phyloP scores from a whole-genome alignment of 208 protist genomes.

The Wallacemonas sp. region DNA sequence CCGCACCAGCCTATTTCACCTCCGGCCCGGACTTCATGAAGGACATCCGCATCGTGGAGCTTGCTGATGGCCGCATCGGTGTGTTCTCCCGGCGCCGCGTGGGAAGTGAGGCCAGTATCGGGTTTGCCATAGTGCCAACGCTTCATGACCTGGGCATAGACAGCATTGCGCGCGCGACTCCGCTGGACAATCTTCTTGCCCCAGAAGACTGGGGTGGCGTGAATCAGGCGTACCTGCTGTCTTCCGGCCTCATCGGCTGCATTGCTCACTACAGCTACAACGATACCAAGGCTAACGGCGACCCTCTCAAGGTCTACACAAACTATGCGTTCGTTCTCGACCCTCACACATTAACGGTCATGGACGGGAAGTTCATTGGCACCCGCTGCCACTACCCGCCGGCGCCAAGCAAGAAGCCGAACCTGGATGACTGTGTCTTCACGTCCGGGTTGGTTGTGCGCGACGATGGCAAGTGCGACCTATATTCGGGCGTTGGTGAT shows the following conservation, averaged over 20 bases:
- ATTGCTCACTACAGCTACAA: slow-evolving; percentile 43
- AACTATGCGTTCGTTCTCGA: slow-evolving; percentile 45
- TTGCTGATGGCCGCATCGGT: slow-evolving; percentile 18
- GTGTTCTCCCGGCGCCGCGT: slow-evolving; percentile 16
- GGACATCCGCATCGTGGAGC: slow-evolving; percentile 21
- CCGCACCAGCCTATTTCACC: slow-evolving; percentile 12
- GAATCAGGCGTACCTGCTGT: slow-evolving; percentile 45
- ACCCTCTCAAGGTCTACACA: slow-evolving; percentile 30
- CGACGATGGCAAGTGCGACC: slow-evolving; percentile 41
- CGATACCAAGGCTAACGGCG: neutral
- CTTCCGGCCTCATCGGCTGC: slow-evolving; percentile 44
- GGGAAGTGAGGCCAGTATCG: slow-evolving; percentile 7
- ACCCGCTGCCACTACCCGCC: slow-evolving; percentile 31
- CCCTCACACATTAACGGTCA: neutral
- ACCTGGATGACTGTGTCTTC: slow-evolving; percentile 43
- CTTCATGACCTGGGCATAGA: slow-evolving; percentile 7
- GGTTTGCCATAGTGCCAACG: slow-evolving; percentile 10
- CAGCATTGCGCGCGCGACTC: slow-evolving; percentile 17
- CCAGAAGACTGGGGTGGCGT: slow-evolving; percentile 36
- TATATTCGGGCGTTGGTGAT: slow-evolving; percentile 52
- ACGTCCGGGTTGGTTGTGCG: slow-evolving; percentile 57
- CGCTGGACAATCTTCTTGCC: slow-evolving; percentile 24
- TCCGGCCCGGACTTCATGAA: slow-evolving; percentile 24
- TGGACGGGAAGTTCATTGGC: slow-evolving; percentile 30
- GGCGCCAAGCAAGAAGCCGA: slow-evolving; percentile 20